Evolutionary conservation across 495 filamentous ascomycete genomes (phyloP).

Genomic region (Xylaria castorea): DNA sequence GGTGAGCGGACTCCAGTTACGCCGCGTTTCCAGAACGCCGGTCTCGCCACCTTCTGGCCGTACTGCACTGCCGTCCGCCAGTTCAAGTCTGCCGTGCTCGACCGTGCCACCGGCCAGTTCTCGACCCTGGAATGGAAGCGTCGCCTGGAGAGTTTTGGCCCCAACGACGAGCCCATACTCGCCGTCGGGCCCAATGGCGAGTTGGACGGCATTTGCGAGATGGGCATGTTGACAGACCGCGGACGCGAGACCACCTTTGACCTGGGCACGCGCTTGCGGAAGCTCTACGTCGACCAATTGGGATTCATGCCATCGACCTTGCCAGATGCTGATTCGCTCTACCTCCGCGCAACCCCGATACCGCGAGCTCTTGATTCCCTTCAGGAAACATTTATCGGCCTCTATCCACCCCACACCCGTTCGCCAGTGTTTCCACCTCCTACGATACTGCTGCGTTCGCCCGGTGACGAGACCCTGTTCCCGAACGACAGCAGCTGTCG

Average conservation of each 20-base stretch:
- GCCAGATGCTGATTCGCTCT: slow-evolving; percentile 70
- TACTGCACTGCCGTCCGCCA: slow-evolving; percentile 82
- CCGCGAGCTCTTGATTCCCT: slow-evolving; percentile 86
- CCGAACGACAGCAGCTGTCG: slow-evolving; percentile 89
- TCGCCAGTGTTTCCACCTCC: slow-evolving; percentile 66
- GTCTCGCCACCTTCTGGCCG: slow-evolving; percentile 86
- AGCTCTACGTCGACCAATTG: slow-evolving; percentile 88
- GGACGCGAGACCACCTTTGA: slow-evolving; percentile 84
- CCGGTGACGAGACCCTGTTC: slow-evolving; percentile 86
- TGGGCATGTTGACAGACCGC: slow-evolving; percentile 87
- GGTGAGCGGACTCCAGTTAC: slow-evolving; percentile 89
- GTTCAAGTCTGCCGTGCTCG: slow-evolving; percentile 74
- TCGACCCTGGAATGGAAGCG: slow-evolving; percentile 76
- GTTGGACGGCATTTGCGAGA: slow-evolving; percentile 79
- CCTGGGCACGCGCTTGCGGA: slow-evolving; percentile 77
- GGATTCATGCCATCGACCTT: slow-evolving; percentile 78
- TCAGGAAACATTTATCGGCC: slow-evolving; percentile 86
- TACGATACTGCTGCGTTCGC: slow-evolving; percentile 74
- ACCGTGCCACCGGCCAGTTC: slow-evolving; percentile 55
- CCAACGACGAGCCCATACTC: slow-evolving; percentile 71
- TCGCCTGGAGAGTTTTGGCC: slow-evolving; percentile 80
- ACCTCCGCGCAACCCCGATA: slow-evolving; percentile 85
- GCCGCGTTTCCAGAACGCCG: slow-evolving; percentile 86
- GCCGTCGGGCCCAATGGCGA: slow-evolving; percentile 70
- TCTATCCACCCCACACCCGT: slow-evolving; percentile 80